Evolutionary conservation across 495 filamentous ascomycete genomes (phyloP).

Genomic region (Bacidia gigantensis): DNA sequence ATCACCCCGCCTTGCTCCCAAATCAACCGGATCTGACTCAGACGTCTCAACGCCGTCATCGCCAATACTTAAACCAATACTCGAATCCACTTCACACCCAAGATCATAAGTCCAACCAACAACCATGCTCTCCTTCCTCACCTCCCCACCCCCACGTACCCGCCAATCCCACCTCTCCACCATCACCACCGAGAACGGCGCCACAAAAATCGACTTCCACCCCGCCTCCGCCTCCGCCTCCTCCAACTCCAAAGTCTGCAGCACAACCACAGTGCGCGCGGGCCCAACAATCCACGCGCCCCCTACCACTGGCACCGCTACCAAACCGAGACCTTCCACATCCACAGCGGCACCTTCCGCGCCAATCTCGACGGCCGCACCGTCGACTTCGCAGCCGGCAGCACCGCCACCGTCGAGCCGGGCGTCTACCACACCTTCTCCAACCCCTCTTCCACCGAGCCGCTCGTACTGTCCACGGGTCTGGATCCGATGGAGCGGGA

Average conservation of each 20-base stretch:
- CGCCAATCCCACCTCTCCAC: neutral
- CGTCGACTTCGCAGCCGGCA: neutral
- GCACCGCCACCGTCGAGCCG: slow-evolving; percentile 1
- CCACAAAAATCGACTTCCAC: neutral
- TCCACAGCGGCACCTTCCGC: slow-evolving; percentile 3
- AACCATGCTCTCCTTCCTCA: slow-evolving; percentile 10
- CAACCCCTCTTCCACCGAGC: slow-evolving; percentile 3
- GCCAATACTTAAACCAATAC: neutral
- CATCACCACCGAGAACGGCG: slow-evolving; percentile 5
- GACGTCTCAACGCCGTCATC: neutral
- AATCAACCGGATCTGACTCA: neutral
- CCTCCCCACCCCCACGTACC: neutral
- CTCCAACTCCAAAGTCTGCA: neutral
- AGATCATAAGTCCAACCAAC: neutral
- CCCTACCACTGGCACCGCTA: slow-evolving; percentile 13
- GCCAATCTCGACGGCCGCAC: slow-evolving; percentile 5
- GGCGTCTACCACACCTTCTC: slow-evolving; percentile 7
- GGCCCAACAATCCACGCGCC: slow-evolving; percentile 5
- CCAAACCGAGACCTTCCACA: slow-evolving; percentile 9
- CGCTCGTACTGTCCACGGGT: neutral
- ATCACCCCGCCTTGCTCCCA: neutral
- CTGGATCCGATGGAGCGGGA: slow-evolving; percentile 6
- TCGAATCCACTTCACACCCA: neutral
- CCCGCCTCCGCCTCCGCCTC: neutral
- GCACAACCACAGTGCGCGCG: neutral